phyloP scores from a whole-genome alignment of 495 filamentous ascomycete genomes.

The Aspergillus asperescens region DNA sequence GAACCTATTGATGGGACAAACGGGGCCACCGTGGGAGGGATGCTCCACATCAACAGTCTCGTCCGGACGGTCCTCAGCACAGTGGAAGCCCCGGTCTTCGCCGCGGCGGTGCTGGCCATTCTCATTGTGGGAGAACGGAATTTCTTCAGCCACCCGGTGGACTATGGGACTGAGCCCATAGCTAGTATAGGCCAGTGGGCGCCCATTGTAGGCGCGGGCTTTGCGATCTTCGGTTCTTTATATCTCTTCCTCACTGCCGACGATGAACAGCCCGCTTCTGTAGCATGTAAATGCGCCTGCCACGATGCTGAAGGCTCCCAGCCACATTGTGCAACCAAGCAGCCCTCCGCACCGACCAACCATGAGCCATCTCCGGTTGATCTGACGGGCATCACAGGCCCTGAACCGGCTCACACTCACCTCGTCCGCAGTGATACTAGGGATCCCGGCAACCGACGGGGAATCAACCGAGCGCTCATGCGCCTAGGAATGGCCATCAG shows the following conservation, averaged over 20 bases:
- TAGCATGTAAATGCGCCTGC: not conserved
- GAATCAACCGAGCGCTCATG: not conserved
- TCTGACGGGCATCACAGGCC: not conserved
- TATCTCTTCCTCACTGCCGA: conserved; percentile 1
- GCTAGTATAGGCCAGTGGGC: conserved; percentile 5
- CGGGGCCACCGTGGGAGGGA: conserved; percentile 1
- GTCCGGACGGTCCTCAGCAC: not conserved
- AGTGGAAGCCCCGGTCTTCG: conserved; percentile 4
- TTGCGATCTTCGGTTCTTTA: not conserved
- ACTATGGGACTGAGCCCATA: not conserved
- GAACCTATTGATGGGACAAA: not conserved
- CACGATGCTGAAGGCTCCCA: not conserved
- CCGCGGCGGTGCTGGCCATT: conserved; percentile 1
- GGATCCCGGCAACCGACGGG: not conserved
- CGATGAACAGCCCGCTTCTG: not conserved
- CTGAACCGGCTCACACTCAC: not conserved
- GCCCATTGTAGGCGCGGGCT: not conserved
- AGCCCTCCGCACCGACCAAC: not conserved
- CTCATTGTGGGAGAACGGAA: not conserved
- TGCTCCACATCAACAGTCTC: conserved; percentile 1
- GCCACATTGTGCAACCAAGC: not conserved
- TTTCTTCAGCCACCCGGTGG: not conserved
- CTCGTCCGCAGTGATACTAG: not conserved
- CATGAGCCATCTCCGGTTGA: not conserved
- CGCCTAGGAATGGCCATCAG: not conserved